These are phyloP conservation scores for Starmerella vitae DNA, from an alignment of 805 yeast genomes.

Conservation along the genomic window DNA sequence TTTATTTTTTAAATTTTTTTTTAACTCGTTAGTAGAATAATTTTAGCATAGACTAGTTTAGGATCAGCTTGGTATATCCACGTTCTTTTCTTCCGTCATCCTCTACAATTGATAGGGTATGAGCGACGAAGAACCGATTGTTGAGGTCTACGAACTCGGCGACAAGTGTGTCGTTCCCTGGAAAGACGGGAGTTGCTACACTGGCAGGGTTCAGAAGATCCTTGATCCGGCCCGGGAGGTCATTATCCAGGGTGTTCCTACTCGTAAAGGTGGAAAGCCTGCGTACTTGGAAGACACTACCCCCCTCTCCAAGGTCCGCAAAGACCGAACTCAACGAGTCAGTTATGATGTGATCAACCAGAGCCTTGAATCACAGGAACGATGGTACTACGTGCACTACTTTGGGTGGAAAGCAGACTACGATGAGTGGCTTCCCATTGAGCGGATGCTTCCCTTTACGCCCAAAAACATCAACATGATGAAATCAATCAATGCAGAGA, in stretches of 20 bases:
- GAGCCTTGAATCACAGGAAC: conserved; percentile 25
- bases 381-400: conserved; percentile 64
- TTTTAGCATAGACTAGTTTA: too few species aligned
- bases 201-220: conserved; percentile 15
- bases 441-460: conserved; percentile 52
- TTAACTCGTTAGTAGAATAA: too few species aligned
- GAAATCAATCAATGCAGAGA: conserved; percentile 43
- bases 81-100: too few species aligned
- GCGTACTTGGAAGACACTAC: conserved; percentile 5
- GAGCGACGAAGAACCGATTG: background rate
- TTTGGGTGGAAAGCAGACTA: conserved; percentile 92
- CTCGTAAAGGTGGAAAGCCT: conserved; percentile 7
- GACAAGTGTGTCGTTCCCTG: conserved; percentile 18
- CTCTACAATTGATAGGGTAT: background rate
- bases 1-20: too few species aligned
- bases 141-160: conserved; percentile 12
- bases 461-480: conserved; percentile 56
- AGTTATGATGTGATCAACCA: conserved; percentile 5
- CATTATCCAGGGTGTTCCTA: conserved; percentile 7
- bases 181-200: conserved; percentile 19
- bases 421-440: conserved; percentile 87
- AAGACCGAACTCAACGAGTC: conserved; percentile 6
- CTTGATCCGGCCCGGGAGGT: conserved; percentile 14
- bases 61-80: too few species aligned
- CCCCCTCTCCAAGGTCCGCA: conserved; percentile 21